A percentile compares a stretch with the other conserved stretches of the same genome.
Conservation (phyloP, 345 rosid genomes). For the Crucihimalaya himalaica region DNA sequence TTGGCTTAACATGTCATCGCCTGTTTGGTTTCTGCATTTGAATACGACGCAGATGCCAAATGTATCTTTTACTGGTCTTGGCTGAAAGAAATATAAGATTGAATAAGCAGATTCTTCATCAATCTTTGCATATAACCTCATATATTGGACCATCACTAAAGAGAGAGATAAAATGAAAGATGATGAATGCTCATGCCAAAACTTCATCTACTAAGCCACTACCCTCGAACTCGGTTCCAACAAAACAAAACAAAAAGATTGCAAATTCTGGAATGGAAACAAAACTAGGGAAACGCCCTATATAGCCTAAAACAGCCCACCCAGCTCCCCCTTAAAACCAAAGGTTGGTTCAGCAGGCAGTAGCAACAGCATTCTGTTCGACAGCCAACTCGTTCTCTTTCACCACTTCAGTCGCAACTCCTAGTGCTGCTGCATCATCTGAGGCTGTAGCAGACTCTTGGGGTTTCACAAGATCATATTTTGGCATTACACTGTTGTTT, state of each 20-base stretch:
- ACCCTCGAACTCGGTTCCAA: conserved; percentile 4
- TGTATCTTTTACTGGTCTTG: neutral
- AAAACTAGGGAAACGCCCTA: conserved; percentile 13
- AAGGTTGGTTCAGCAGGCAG: conserved; percentile 49
- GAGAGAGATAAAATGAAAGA: neutral
- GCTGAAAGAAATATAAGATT: neutral
- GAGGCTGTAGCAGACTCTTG: conserved; percentile 16
- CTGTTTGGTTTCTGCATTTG: neutral
- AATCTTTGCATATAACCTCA: neutral
- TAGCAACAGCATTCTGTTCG: conserved; percentile 30
- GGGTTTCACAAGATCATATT: neutral
- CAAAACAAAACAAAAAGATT: neutral
- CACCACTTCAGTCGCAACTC: conserved; percentile 4
- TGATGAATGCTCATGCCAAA: conserved; percentile 6
- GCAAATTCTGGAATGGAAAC: neutral
- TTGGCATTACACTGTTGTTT: neutral
- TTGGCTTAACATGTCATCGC: neutral
- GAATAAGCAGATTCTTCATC: neutral
- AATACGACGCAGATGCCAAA: neutral
- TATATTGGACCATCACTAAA: conserved; percentile 1
- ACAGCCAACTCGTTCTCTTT: conserved; percentile 18
- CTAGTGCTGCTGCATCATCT: conserved; percentile 1
- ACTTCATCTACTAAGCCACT: conserved; percentile 18
- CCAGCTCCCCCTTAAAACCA: conserved; percentile 10
- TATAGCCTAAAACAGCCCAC: conserved; percentile 16